Evolutionary conservation across 2,329 filamentous ascomycete genomes (phyloP).

Genomic region (Stenocarpella maydis): DNA sequence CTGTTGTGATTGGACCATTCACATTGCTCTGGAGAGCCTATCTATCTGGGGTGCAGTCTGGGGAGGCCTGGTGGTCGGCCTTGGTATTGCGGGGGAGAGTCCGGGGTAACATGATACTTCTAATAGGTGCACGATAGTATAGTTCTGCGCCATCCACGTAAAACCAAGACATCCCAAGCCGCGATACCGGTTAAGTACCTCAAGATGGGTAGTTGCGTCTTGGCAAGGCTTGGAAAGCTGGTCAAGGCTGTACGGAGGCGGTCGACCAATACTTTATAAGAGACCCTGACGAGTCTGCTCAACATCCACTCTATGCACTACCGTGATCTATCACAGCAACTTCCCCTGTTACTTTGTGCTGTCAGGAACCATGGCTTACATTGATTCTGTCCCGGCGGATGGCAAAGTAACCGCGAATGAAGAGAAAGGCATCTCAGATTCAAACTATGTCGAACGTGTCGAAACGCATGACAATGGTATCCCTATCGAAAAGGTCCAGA

Average conservation of each 20-base stretch:
- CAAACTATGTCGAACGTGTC: not conserved
- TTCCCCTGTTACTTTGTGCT: not conserved
- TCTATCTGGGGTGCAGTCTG: not conserved
- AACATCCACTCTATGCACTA: not conserved
- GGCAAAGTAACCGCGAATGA: not conserved
- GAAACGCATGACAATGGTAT: constrained; percentile 5
- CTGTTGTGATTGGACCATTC: not conserved
- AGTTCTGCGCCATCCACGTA: not conserved
- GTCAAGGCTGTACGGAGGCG: not conserved
- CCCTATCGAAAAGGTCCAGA: not conserved
- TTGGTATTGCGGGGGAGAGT: constrained; percentile 14
- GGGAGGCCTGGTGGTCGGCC: not conserved
- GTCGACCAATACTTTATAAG: not conserved
- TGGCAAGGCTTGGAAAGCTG: constrained; percentile 16
- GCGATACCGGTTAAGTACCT: not conserved
- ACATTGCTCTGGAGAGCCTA: not conserved
- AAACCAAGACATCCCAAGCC: constrained; percentile 10
- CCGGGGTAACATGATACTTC: not conserved
- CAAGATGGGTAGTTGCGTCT: constrained; percentile 6
- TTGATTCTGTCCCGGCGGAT: not conserved
- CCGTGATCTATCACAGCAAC: not conserved
- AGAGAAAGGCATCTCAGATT: not conserved
- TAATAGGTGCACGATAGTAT: not conserved
- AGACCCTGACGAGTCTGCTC: not conserved
- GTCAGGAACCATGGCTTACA: not conserved